Conservation (phyloP, 2,329 filamentous ascomycete genomes). For the Coniochaeta sp. region DNA sequence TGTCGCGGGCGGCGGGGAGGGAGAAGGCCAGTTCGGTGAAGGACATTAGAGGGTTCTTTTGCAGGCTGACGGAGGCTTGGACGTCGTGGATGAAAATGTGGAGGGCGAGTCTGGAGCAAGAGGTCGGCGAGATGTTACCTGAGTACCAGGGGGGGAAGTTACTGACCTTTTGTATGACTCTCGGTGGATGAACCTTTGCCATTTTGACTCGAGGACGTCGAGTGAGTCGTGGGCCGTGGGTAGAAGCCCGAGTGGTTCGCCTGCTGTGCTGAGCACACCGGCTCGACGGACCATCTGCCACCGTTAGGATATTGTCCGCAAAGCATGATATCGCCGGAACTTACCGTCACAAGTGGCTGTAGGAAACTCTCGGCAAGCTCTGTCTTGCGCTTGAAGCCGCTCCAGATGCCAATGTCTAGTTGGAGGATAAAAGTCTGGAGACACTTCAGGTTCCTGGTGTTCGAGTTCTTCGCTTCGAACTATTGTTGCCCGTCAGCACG, state of each 20-base stretch:
- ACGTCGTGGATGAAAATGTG: constrained; percentile 19
- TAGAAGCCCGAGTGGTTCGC: constrained; percentile 12
- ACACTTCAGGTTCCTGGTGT: constrained; percentile 27
- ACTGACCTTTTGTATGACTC: constrained; percentile 20
- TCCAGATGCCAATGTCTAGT: constrained; percentile 50
- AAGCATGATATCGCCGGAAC: not conserved
- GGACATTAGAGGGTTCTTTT: constrained; percentile 16
- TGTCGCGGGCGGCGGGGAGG: constrained; percentile 16
- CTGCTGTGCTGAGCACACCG: constrained; percentile 17
- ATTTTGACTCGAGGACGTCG: constrained; percentile 17
- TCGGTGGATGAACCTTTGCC: constrained; percentile 17
- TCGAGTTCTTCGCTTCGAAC: constrained; percentile 41
- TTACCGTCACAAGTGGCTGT: constrained; percentile 26
- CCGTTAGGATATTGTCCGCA: not conserved
- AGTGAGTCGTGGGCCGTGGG: constrained; percentile 14
- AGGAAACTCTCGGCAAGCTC: constrained; percentile 52
- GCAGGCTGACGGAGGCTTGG: constrained; percentile 17
- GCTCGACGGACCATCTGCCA: constrained; percentile 43
- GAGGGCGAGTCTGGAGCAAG: constrained; percentile 16
- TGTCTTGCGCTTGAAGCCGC: constrained; percentile 51
- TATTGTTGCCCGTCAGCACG: constrained; percentile 10
- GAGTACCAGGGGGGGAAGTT: not conserved
- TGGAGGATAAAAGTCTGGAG: constrained; percentile 39
- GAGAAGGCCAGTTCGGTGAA: constrained; percentile 18
- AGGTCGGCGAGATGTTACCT: too few species aligned